Evolutionary conservation across 441 rosid genomes (phyloP).

Genomic region (Breynia disticha): DNA sequence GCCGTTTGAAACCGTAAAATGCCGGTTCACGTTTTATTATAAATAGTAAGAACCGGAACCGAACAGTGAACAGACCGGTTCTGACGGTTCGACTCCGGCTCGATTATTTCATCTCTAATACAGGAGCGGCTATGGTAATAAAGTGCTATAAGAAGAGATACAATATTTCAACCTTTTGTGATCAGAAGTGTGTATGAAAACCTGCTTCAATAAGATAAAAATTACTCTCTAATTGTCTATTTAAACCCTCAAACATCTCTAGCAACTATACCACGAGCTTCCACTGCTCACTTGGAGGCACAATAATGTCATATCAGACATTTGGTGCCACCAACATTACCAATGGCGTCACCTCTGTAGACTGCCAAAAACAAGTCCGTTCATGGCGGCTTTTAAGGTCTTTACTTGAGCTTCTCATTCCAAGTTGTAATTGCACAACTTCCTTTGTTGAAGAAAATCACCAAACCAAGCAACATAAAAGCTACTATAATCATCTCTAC

Average conservation of each 20-base stretch:
- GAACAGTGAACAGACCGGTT: too few species aligned
- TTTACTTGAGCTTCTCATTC: slow-evolving; percentile 45
- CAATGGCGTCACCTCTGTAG: slow-evolving; percentile 40
- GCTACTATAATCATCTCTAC: slow-evolving; percentile 9
- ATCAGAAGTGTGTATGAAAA: too few species aligned
- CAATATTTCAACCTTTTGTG: background rate
- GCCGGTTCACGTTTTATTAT: too few species aligned
- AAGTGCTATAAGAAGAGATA: too few species aligned
- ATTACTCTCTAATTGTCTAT: slow-evolving; percentile 2
- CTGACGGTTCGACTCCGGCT: too few species aligned
- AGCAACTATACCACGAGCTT: slow-evolving; percentile 15
- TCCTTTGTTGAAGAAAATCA: slow-evolving; percentile 21
- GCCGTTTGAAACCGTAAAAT: too few species aligned
- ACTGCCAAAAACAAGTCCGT: slow-evolving; percentile 70
- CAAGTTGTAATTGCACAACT: slow-evolving; percentile 39
- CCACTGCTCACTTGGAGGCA: slow-evolving; percentile 4
- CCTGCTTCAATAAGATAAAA: too few species aligned
- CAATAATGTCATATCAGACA: slow-evolving; percentile 28
- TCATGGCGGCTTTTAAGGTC: slow-evolving; percentile 62
- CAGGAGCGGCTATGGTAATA: background rate
- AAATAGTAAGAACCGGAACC: too few species aligned
- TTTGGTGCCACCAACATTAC: slow-evolving; percentile 28
- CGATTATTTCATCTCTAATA: too few species aligned
- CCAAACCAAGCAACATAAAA: slow-evolving; percentile 14
- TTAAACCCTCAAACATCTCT: slow-evolving; percentile 12